A percentile compares a stretch with the other conserved stretches of the same genome.
phyloP scores from a whole-genome alignment of 2,329 filamentous ascomycete species.

The Talaromyces funiculosus region DNA sequence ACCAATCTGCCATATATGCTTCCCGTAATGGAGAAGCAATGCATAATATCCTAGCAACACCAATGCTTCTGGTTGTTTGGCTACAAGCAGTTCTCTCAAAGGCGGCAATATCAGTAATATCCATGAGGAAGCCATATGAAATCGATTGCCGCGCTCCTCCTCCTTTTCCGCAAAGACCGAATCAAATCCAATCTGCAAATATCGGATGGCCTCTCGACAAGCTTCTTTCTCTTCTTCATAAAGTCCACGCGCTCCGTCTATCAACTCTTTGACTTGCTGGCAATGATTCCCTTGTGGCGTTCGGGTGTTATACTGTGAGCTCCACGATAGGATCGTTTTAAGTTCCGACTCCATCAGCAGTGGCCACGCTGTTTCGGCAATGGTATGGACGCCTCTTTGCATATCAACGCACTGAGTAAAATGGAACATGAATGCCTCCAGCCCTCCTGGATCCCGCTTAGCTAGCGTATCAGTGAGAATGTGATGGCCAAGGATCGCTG shows the following conservation, averaged over 20 bases:
- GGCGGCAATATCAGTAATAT: not conserved
- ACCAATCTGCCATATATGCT: constrained; percentile 8
- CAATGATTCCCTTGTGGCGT: constrained; percentile 4
- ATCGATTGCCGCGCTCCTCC: constrained; percentile 3
- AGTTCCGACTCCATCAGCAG: constrained; percentile 8
- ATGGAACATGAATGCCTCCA: not conserved
- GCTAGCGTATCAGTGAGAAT: constrained; percentile 7
- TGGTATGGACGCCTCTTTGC: constrained; percentile 8
- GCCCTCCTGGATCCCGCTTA: not conserved
- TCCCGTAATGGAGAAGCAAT: constrained; percentile 3
- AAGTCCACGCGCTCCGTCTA: not conserved
- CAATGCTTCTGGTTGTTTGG: constrained; percentile 4
- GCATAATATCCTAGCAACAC: constrained; percentile 6
- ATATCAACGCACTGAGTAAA: constrained; percentile 9
- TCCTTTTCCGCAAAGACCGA: constrained; percentile 1
- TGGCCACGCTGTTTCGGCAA: constrained; percentile 9
- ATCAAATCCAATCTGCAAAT: constrained; percentile 11
- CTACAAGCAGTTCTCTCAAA: constrained; percentile 4
- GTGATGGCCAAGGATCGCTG: constrained; percentile 6
- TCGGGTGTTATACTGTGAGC: not conserved
- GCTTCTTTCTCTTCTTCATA: constrained; percentile 7
- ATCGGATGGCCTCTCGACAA: constrained; percentile 2
- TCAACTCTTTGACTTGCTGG: constrained; percentile 1
- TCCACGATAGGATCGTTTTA: constrained; percentile 1
- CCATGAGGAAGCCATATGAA: constrained; percentile 7